Base-by-base conservation (phyloP, 108 stramenopile species). In the Cyclotella sp. region DNA sequence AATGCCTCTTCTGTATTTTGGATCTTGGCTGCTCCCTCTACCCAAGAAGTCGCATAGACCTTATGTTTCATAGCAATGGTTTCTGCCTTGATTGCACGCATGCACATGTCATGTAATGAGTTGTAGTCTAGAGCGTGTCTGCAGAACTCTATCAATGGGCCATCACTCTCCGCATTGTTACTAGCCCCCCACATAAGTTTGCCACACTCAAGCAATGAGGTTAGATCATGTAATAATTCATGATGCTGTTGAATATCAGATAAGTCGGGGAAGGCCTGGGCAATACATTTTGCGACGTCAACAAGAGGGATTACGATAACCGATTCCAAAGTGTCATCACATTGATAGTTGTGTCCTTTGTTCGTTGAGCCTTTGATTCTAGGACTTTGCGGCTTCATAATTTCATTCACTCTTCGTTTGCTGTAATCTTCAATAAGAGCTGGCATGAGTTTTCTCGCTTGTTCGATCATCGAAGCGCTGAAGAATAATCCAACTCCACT, bases 101-200 rank as follows among this genome's bases (percentile, higher is more conserved):
- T 40, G 58, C 79, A 80, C 34, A 61, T 62, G 63, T 42, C 44
- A 39, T 73, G 26, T 19, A 80, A 3, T 28, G 72, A 53, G 41
- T 42, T 19, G 0, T 58, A 45, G 58, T 58, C 72, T 15, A 80
- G n/a, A 22, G 55, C 60, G 34, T 27, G 43, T 49, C 72, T 39
- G 40, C 72, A 73, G 39, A 80, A 80, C 54, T 72, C 72, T 21
- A 80, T 68, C n/a, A 80, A 52, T 60, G 79, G 79, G 0, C 72
- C 79, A 52, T 80, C 79, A 46, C 26, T 61, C 26, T 13, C 47
- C 30, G 43, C 40, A 29, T 77, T 29, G 9, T 70, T 51, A 22
- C 52, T 49, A n/a, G 60, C 21, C 0, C 18, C 47, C 71, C 70
- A 71, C 21, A 49, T 53, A 11, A 64, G 39, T 10, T 16, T 34